A percentile compares a stretch with the other conserved stretches of the same genome.
phyloP scores from a whole-genome alignment of 176 grass and related monocot genomes.

The Aegilops longissima region DNA sequence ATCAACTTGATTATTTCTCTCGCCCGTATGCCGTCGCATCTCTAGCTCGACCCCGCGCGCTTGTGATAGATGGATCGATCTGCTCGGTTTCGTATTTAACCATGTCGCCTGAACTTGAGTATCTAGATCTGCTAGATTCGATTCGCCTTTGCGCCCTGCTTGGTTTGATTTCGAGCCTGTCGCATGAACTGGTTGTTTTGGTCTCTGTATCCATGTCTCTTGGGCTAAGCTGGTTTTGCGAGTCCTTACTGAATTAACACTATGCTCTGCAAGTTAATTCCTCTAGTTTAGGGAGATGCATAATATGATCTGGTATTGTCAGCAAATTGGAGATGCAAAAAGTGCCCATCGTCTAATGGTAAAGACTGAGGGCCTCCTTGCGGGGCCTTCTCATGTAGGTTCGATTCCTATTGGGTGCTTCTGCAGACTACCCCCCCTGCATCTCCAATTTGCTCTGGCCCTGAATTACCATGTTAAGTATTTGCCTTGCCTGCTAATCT shows the following conservation, averaged over 20 bases:
- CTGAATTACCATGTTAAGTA: neutral
- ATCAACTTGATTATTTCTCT: no score
- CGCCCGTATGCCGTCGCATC: neutral
- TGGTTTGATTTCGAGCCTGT: neutral
- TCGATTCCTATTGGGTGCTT: constrained; percentile 64
- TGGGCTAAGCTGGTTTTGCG: neutral
- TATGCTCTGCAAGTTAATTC: neutral
- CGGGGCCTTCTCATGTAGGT: constrained; percentile 44
- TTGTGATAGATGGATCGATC: neutral
- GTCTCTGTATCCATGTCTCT: neutral
- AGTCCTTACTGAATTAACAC: neutral
- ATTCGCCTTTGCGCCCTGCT: neutral
- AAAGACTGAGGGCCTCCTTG: constrained; percentile 29
- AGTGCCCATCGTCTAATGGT: constrained; percentile 50
- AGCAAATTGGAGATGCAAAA: constrained; percentile 25
- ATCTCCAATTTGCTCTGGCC: neutral
- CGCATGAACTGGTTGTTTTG: neutral
- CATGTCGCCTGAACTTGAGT: no score
- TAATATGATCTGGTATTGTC: neutral
- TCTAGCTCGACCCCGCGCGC: neutral
- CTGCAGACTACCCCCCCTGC: neutral
- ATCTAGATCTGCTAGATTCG: neutral
- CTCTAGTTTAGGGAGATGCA: neutral
- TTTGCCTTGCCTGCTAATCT: neutral
- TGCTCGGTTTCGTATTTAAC: neutral